These are phyloP conservation scores for Toxicodendron radicans DNA, from an alignment of 345 rosid genomes.

Conservation along the genomic window DNA sequence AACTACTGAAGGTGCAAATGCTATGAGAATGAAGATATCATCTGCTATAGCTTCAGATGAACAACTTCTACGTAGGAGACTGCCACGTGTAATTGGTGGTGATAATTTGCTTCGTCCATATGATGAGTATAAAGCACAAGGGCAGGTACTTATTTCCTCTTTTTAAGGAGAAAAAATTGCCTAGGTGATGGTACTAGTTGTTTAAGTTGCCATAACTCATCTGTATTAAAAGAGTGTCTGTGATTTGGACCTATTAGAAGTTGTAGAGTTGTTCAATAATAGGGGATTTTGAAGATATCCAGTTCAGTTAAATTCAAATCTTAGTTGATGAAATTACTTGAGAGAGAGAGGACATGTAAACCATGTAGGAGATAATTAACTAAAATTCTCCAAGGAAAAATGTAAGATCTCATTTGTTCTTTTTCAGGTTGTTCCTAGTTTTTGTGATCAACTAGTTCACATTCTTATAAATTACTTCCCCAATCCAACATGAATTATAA, in stretches of 20 bases:
- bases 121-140: slow-evolving; percentile 81
- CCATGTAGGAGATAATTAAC: not conserved
- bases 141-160: slow-evolving; percentile 65
- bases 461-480: too few species aligned
- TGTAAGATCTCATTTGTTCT: too few species aligned
- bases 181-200: not conserved
- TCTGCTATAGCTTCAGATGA: slow-evolving; percentile 98
- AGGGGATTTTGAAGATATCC: not conserved
- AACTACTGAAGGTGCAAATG: slow-evolving; percentile 99
- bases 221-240: not conserved
- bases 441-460: too few species aligned
- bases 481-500: not conserved
- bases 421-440: too few species aligned
- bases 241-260: not conserved
- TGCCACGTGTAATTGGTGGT: slow-evolving; percentile 88
- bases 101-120: slow-evolving; percentile 92
- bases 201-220: slow-evolving; percentile 8
- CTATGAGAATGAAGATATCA: slow-evolving; percentile 95
- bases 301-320: not conserved
- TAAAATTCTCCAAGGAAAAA: too few species aligned
- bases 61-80: slow-evolving; percentile 90
- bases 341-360: not conserved
- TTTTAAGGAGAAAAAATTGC: not conserved
- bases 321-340: not conserved
- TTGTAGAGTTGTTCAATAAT: not conserved